Evolutionary conservation across 75 land plant genomes (phyloP).

Genomic region (Pinus tabuliformis): DNA sequence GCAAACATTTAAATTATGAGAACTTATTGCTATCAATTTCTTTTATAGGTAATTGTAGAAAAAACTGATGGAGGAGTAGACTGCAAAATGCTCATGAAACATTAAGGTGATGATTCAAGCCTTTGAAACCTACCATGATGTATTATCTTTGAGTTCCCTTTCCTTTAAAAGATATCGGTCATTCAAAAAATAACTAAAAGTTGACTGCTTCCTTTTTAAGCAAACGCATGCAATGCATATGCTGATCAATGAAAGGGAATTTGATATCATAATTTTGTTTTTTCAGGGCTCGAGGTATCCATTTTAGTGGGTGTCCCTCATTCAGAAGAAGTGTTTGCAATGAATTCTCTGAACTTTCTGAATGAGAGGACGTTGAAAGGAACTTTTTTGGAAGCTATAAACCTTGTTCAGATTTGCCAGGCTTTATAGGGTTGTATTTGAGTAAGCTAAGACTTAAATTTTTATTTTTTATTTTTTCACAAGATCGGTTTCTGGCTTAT

Average conservation of each 20-base stretch:
- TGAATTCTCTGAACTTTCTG: slow-evolving; percentile 50
- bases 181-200: neutral
- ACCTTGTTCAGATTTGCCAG: slow-evolving; percentile 51
- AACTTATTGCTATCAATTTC: neutral
- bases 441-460: slow-evolving; percentile 20
- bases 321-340: slow-evolving; percentile 53
- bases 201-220: neutral
- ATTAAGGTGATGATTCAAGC: slow-evolving; percentile 73
- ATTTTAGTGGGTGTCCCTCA: slow-evolving; percentile 67
- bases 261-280: slow-evolving; percentile 14
- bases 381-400: slow-evolving; percentile 70
- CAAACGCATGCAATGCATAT: neutral
- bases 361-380: slow-evolving; percentile 45
- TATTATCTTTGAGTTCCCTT: neutral
- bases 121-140: slow-evolving; percentile 82
- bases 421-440: slow-evolving; percentile 61
- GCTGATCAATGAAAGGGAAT: neutral
- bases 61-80: slow-evolving; percentile 90
- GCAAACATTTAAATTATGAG: neutral
- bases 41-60: slow-evolving; percentile 53
- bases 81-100: slow-evolving; percentile 73
- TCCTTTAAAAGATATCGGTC: neutral
- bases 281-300: slow-evolving; percentile 73
- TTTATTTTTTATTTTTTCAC: too few relatives aligned
- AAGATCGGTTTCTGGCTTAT: too few relatives aligned